These are phyloP conservation scores for Mucor sp. DNA, from an alignment of 371 early-diverging fungal species.

Conservation along the genomic window DNA sequence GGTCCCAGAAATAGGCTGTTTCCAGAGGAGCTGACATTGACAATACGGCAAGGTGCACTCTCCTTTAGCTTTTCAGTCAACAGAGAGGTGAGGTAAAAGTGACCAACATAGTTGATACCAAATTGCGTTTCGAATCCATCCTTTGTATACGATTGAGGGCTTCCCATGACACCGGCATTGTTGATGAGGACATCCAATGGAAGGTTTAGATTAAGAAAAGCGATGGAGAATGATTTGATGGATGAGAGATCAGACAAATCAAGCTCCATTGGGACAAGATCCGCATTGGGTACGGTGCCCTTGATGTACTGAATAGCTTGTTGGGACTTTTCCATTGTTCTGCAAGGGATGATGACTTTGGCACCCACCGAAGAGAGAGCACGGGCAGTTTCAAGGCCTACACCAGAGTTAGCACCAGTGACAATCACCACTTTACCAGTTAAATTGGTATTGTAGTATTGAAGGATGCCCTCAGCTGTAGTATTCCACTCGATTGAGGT, in stretches of 20 bases:
- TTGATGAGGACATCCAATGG: conserved; percentile 60
- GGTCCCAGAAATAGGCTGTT: conserved; percentile 29
- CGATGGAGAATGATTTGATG: conserved; percentile 45
- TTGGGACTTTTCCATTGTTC: conserved; percentile 37
- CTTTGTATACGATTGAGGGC: conserved; percentile 53
- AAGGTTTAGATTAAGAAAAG: conserved; percentile 36
- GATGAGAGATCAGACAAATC: conserved; percentile 60
- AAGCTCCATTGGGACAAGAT: conserved; percentile 50
- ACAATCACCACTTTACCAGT: conserved; percentile 67
- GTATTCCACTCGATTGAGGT: neutral
- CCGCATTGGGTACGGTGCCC: conserved; percentile 39
- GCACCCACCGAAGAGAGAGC: neutral
- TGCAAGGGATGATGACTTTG: conserved; percentile 46
- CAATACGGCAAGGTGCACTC: conserved; percentile 55
- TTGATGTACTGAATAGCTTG: conserved; percentile 49
- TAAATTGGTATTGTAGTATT: conserved; percentile 37
- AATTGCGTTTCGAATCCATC: conserved; percentile 53
- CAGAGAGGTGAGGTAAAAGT: conserved; percentile 59
- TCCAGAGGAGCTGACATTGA: conserved; percentile 47
- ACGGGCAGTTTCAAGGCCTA: conserved; percentile 5
- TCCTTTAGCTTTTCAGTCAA: conserved; percentile 61
- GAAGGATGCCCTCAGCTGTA: neutral
- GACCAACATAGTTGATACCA: conserved; percentile 71
- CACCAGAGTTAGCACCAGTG: conserved; percentile 73
- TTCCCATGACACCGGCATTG: conserved; percentile 67